Conservation (phyloP, 2,329 filamentous ascomycete species). For the Calycina herbarum region DNA sequence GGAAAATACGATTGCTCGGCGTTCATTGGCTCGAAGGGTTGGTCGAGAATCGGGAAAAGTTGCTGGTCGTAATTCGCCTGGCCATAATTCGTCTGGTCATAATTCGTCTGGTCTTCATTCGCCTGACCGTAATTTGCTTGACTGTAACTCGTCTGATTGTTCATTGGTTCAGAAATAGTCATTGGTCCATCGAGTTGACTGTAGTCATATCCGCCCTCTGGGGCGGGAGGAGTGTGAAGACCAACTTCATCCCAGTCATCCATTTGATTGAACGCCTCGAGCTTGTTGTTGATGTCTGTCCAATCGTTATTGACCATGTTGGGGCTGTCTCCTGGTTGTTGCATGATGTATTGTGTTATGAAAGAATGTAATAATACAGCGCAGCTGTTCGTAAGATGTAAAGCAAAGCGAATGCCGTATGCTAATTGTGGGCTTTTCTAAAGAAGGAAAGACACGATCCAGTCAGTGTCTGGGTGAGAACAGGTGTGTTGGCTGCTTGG, state of each 20-base stretch:
- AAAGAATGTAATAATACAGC: not conserved
- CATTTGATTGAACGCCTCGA: not conserved
- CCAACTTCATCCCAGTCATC: not conserved
- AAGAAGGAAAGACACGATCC: conserved; percentile 2
- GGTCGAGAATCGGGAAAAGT: not conserved
- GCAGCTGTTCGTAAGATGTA: not conserved
- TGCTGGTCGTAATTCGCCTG: no score
- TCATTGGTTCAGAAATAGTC: not conserved
- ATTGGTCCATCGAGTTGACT: not conserved
- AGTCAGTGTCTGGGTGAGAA: conserved; percentile 1
- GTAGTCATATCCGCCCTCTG: not conserved
- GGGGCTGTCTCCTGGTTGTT: not conserved
- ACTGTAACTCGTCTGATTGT: not conserved
- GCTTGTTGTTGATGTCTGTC: not conserved
- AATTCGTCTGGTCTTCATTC: no score
- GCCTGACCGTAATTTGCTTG: not conserved
- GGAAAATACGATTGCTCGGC: not conserved
- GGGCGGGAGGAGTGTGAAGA: not conserved
- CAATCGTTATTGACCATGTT: not conserved
- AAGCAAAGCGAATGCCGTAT: not conserved
- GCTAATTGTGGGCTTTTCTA: not conserved
- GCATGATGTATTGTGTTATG: not conserved
- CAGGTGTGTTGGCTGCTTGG: not conserved
- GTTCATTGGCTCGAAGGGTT: not conserved
- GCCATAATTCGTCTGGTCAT: no score